Base-by-base conservation (phyloP, 2,329 filamentous ascomycete species). In the Parastagonospora avenae region DNA sequence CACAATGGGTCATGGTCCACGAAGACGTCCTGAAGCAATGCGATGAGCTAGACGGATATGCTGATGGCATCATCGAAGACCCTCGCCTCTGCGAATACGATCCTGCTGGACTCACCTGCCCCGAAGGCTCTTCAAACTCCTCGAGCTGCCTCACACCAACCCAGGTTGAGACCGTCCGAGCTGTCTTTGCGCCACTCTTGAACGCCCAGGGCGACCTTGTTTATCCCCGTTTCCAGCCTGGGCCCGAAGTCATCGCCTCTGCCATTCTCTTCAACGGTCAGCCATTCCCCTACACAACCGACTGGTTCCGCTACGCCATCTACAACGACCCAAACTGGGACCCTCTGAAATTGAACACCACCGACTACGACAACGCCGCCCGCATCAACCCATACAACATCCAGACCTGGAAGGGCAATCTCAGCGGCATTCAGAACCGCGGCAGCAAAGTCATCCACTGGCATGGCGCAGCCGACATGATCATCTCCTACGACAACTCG, bases 201-300 rank as follows among this genome's bases (percentile, higher is more conserved):
- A 70, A 75, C 48, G 68, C 66, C 4, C 64, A 77, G 32, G 80
- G 80, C 38, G 68, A 71, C 4, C 64, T 82, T 1, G 72, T 82
- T 12, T 83, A 78, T 60, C 80, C 81, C 2, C 72, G 76, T n/a
- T 75, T 82, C 63, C 75, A 80, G 42, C 80, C 78, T 6, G 80
- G 80, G 12, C 73, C 74, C 11, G 77, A 80, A 56, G 55, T 75
- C 7, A 55, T 69, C 7, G 75, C 76, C 4, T 70, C 74, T 15
- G 53, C 55, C 0, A 59, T 67, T 8, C 57, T 78, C 9, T 75
- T 79, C 44, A 71, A 64, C 35, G 78, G 78, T 51, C 28, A 48
- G 4, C 68, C 77, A 1, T 80, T 79, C 57, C 55, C 61, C 2
- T 79, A 78, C 54, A 75, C 76, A 4, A 61, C 63, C 8, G 77